A percentile compares a stretch with the other conserved stretches of the same genome.
These are phyloP conservation scores for Podila horticola DNA, from an alignment of 192 early-diverging fungal species.

Conservation along the genomic window DNA sequence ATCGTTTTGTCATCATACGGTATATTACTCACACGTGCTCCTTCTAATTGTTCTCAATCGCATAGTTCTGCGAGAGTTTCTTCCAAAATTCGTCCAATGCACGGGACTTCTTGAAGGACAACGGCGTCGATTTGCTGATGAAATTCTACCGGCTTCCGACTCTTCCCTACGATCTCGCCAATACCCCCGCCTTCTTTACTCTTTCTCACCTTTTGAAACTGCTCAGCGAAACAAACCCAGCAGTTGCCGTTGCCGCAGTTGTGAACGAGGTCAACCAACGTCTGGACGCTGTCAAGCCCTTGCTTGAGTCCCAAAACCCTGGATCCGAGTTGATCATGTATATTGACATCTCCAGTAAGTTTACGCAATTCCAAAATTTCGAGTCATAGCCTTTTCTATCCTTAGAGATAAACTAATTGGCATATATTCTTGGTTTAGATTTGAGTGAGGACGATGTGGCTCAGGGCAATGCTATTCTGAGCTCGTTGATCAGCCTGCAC, in stretches of 20 bases:
- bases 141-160: conserved; percentile 71
- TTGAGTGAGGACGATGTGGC: conserved; percentile 50
- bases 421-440: conserved; percentile 23
- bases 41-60: background rate
- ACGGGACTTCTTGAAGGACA: conserved; percentile 75
- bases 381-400: no score
- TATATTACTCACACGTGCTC: background rate
- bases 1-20: background rate
- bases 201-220: conserved; percentile 76
- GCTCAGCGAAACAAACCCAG: conserved; percentile 73
- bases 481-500: conserved; percentile 68
- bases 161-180: conserved; percentile 79
- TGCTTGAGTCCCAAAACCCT: conserved; percentile 55
- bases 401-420: no score
- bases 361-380: background rate
- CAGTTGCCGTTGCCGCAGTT: conserved; percentile 63
- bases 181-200: conserved; percentile 70
- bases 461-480: conserved; percentile 62
- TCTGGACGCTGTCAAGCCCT: conserved; percentile 54
- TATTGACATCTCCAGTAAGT: conserved; percentile 70
- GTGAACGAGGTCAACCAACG: conserved; percentile 60
- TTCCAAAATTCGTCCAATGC: conserved; percentile 82
- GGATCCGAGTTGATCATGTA: conserved; percentile 59
- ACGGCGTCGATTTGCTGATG: conserved; percentile 72
- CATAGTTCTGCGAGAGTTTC: conserved; percentile 85